Evolutionary conservation across 192 early-diverging fungal genomes (phyloP).

Genomic region (Gaertneriomyces semiglobifer): DNA sequence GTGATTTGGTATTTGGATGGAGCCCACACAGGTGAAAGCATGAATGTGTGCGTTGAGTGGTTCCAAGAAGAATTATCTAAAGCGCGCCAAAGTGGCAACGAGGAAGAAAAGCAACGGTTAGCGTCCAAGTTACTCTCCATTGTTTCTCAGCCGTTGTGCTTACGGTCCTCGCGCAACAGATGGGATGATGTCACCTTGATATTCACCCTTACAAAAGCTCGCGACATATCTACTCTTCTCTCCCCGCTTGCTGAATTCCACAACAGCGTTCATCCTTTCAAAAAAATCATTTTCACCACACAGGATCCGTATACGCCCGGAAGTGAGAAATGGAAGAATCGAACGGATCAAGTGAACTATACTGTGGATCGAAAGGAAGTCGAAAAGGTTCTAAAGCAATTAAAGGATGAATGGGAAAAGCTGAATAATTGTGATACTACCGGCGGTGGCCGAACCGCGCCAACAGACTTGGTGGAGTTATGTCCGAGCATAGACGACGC

Average conservation of each 20-base stretch:
- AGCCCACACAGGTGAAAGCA: conserved; percentile 90
- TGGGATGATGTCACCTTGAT: conserved; percentile 47
- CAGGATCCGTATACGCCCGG: conserved; percentile 47
- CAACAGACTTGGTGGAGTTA: conserved; percentile 1
- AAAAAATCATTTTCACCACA: conserved; percentile 76
- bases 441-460: conserved; percentile 7
- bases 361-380: conserved; percentile 58
- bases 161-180: neutral
- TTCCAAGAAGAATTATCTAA: conserved; percentile 29
- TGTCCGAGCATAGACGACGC: conserved; percentile 21
- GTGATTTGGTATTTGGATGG: conserved; percentile 86
- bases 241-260: conserved; percentile 51
- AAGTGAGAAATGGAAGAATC: neutral
- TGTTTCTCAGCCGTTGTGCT: neutral
- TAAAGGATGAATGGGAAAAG: conserved; percentile 56
- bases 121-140: neutral
- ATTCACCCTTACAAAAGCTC: conserved; percentile 83
- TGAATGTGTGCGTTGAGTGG: conserved; percentile 57
- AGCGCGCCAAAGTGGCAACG: too few relatives aligned
- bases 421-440: conserved; percentile 24
- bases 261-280: conserved; percentile 44
- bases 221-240: conserved; percentile 66
- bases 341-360: conserved; percentile 67
- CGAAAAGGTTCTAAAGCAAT: conserved; percentile 58
- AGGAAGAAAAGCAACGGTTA: neutral